Evolutionary conservation across 805 yeast genomes (phyloP), one percentile per base, ranked within the genome.

Genomic region (Priceomyces medius): DNA sequence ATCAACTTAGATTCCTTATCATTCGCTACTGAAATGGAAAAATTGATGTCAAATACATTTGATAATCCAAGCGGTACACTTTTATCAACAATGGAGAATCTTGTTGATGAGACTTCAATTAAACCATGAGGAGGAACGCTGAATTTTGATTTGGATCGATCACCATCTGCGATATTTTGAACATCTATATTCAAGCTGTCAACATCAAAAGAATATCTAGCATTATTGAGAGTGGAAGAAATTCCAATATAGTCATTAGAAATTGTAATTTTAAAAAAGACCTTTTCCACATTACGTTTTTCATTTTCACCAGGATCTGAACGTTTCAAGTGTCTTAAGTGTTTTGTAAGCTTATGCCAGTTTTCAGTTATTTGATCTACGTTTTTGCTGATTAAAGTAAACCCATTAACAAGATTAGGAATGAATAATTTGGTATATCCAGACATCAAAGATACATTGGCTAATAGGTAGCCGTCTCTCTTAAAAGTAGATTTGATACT

Each of bases 1-100:
- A 49, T 21, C 12, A 53, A 44, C 0, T 48, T 51, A 0, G 47
- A 48, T 3, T 56, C 63, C 6, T 54, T 35, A 28, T 59, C 67
- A 29, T 77, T 73, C n/a, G 61, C 46, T 10, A 80, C 49, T 52
- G 68, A 67, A 38, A 77, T 37, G n/a, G 63, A 49, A 46, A 80
- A 45, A 44, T 72, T 69, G 9, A 80, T 54, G 49, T 84, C 73
- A 21, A 70, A 34, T 4, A 70, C 35, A 14, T 64, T 68, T 1
- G 76, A 68, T 18, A 71, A 77, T 54, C 50, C 76, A 47, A 37
- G 63, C 35, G 53, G 72, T 49, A 46, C 71, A 63, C 20, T 68
- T 34, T 65, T 53, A 28, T 71, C 70, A 3, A 72, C 62, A 9
- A 72, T 48, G 5, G 68, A 63, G 10, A 77, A 12, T 33, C 74